Conservation (phyloP, 1,284 basidiomycete species). For the Waitea zeae region DNA sequence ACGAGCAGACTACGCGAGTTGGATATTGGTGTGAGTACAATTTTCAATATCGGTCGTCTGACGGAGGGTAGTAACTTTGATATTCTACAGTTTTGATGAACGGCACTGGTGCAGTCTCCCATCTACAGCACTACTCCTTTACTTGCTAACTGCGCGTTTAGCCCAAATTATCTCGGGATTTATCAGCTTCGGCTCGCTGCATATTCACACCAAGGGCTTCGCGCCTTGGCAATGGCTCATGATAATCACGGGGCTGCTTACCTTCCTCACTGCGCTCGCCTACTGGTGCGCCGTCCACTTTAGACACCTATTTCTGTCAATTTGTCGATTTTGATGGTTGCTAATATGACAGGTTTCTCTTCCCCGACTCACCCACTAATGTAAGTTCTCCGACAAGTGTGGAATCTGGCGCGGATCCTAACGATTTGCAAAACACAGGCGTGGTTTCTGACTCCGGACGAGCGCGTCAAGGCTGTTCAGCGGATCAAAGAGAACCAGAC, state of each 20-base stretch:
- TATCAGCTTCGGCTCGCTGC: slow-evolving; percentile 23
- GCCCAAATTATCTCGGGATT: slow-evolving; percentile 27
- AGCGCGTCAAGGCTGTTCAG: slow-evolving; percentile 46
- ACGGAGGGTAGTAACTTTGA: too few relatives aligned
- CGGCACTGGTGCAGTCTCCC: too few relatives aligned
- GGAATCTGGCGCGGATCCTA: too few relatives aligned
- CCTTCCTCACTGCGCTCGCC: slow-evolving; percentile 16
- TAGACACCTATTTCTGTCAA: too few relatives aligned
- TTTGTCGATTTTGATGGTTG: too few relatives aligned
- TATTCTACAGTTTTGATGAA: slow-evolving; percentile 41
- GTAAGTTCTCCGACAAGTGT: too few relatives aligned
- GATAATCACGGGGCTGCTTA: slow-evolving; percentile 24
- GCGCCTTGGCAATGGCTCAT: slow-evolving; percentile 30
- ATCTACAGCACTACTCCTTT: too few relatives aligned
- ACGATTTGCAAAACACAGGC: too few relatives aligned
- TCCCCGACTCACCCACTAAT: slow-evolving; percentile 54
- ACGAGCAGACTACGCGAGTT: slow-evolving; percentile 25
- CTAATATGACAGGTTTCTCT: slow-evolving; percentile 34
- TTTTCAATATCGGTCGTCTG: too few relatives aligned
- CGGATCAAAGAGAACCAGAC: slow-evolving; percentile 66
- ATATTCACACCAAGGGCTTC: slow-evolving; percentile 16
- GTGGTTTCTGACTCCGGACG: slow-evolving; percentile 48
- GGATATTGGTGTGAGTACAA: too few relatives aligned
- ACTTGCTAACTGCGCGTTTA: too few relatives aligned
- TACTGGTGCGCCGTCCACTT: slow-evolving; percentile 25